Evolutionary conservation across 108 stramenopile genomes (phyloP).

Genomic region (Stephanodiscus triporus): DNA sequence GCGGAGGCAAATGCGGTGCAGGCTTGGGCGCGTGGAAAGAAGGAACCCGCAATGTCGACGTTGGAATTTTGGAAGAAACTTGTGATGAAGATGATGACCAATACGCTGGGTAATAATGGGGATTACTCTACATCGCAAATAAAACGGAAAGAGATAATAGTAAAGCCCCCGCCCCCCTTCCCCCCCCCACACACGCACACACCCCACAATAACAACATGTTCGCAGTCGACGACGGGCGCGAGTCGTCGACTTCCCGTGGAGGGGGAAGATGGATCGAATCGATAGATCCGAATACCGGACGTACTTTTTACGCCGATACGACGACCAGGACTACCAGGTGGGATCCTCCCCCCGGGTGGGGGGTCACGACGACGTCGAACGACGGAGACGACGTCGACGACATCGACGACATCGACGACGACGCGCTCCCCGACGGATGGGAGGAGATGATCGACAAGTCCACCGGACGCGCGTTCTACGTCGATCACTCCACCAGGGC

Average conservation of each 20-base stretch:
- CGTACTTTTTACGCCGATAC: conserved; percentile 77
- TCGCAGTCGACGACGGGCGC: neutral
- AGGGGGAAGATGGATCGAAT: conserved; percentile 69
- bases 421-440: conserved; percentile 74
- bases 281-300: conserved; percentile 67
- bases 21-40: no score
- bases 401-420: neutral
- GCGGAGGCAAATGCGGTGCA: no score
- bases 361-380: conserved; percentile 4
- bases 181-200: no score
- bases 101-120: no score
- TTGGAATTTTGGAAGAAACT: no score
- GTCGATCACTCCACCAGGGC: conserved; percentile 85
- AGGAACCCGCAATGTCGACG: no score
- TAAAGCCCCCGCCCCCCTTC: no score
- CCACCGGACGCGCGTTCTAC: conserved; percentile 81
- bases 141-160: no score
- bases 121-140: no score
- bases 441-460: conserved; percentile 81
- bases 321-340: conserved; percentile 77
- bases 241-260: no score
- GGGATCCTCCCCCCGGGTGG: conserved; percentile 78
- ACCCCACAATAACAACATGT: no score
- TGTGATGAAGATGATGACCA: no score
- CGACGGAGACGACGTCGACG: conserved; percentile 29